Percentiles rank a stretch among this genome's conserved stretches.
Conservation (phyloP, 2,329 filamentous ascomycete species). For the Ascochyta koolunga region DNA sequence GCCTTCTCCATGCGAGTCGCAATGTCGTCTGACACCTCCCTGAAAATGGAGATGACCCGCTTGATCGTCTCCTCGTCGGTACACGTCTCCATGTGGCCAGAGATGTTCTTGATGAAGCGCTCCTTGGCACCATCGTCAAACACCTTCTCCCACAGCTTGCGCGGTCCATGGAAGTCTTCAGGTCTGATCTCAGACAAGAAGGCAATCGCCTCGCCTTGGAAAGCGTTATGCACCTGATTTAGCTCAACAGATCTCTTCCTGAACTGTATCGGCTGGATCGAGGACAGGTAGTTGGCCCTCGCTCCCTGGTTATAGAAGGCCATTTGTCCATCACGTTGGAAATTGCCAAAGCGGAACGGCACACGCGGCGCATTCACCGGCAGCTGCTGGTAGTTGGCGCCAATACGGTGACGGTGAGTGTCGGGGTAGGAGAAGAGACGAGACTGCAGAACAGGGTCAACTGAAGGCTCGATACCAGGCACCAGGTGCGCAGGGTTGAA, state of each 20-base stretch:
- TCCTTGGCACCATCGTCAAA: slow-evolving; percentile 64
- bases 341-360: slow-evolving; percentile 66
- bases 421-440: slow-evolving; percentile 75
- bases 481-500: slow-evolving; percentile 72
- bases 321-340: slow-evolving; percentile 76
- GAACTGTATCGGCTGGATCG: slow-evolving; percentile 60
- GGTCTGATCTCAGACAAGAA: slow-evolving; percentile 60
- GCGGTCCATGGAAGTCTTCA: slow-evolving; percentile 63
- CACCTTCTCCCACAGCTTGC: slow-evolving; percentile 66
- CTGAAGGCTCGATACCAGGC: slow-evolving; percentile 71
- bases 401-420: slow-evolving; percentile 64
- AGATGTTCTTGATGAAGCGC: slow-evolving; percentile 65
- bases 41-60: slow-evolving; percentile 69
- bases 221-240: slow-evolving; percentile 58
- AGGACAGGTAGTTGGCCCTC: slow-evolving; percentile 63
- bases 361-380: slow-evolving; percentile 60
- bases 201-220: slow-evolving; percentile 55
- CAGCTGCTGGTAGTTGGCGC: slow-evolving; percentile 65
- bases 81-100: slow-evolving; percentile 66
- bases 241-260: slow-evolving; percentile 54
- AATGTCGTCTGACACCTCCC: slow-evolving; percentile 65
- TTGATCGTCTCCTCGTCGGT: slow-evolving; percentile 65
- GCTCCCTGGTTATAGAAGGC: slow-evolving; percentile 69
- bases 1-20: slow-evolving; percentile 66
- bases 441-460: slow-evolving; percentile 72